A percentile compares a stretch with the other conserved stretches of the same genome.
phyloP scores from a whole-genome alignment of 805 yeast genomes.

The Kuraishia capsulata region DNA sequence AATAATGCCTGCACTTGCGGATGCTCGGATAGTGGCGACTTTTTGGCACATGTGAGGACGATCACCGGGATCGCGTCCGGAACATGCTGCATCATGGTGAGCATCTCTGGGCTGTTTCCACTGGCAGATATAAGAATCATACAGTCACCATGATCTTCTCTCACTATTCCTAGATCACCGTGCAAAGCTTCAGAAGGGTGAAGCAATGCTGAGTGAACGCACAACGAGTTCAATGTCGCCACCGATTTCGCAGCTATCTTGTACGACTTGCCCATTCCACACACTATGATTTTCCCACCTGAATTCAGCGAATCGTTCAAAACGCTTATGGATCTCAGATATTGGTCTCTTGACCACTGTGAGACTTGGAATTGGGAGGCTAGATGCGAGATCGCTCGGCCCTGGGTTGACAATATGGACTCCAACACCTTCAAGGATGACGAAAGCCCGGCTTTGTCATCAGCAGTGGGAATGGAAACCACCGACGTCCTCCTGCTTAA shows the following conservation, averaged over 20 bases:
- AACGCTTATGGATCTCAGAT: constrained; percentile 32
- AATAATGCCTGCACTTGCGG: constrained; percentile 43
- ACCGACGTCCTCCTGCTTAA: constrained; percentile 1
- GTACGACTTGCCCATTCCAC: constrained; percentile 81
- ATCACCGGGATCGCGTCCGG: constrained; percentile 45
- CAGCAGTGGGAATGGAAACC: neutral
- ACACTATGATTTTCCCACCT: constrained; percentile 63
- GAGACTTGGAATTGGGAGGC: constrained; percentile 35
- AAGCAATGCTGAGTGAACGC: constrained; percentile 54
- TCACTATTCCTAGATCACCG: constrained; percentile 75
- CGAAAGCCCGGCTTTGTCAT: neutral
- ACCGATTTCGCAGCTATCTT: constrained; percentile 72
- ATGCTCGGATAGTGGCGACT: constrained; percentile 44
- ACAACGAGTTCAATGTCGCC: constrained; percentile 76
- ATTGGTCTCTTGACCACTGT: constrained; percentile 32
- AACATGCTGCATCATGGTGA: constrained; percentile 47
- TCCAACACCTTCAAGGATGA: constrained; percentile 17
- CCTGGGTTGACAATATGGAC: constrained; percentile 34
- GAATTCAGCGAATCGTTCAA: constrained; percentile 31
- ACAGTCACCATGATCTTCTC: constrained; percentile 44
- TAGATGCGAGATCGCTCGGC: constrained; percentile 36
- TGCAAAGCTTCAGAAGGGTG: constrained; percentile 89
- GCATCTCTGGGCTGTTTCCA: constrained; percentile 75
- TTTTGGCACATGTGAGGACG: constrained; percentile 52
- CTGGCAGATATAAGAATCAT: constrained; percentile 66